Evolutionary conservation across 2,329 filamentous ascomycete species (phyloP).

Genomic region (Cladosporium sp.): DNA sequence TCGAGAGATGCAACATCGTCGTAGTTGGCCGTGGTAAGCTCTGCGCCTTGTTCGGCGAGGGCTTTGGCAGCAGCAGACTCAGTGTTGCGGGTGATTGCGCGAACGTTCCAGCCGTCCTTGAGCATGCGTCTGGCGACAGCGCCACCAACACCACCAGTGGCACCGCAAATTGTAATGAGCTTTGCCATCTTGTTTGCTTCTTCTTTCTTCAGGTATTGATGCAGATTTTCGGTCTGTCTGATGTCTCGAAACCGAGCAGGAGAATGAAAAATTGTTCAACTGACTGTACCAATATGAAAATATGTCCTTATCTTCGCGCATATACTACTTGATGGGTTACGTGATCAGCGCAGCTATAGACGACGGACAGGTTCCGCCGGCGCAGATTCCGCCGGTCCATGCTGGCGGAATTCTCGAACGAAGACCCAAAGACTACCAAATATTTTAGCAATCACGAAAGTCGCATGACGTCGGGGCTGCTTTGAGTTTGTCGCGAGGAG

Average conservation of each 20-base stretch:
- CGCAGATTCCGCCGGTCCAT: not conserved
- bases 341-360: not conserved
- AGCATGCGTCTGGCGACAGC: slow-evolving; percentile 20
- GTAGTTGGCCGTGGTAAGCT: slow-evolving; percentile 17
- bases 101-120: slow-evolving; percentile 22
- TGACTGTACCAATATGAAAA: not conserved
- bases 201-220: too few species aligned
- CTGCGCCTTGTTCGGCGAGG: slow-evolving; percentile 18
- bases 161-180: slow-evolving; percentile 9
- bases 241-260: too few species aligned
- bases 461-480: not conserved
- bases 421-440: not conserved
- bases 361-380: not conserved
- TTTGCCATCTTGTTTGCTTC: slow-evolving; percentile 11
- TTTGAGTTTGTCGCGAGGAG: not conserved
- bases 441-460: not conserved
- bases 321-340: not conserved
- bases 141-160: slow-evolving; percentile 20
- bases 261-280: not conserved
- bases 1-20: slow-evolving; percentile 17
- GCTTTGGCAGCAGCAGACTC: slow-evolving; percentile 20
- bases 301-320: not conserved
- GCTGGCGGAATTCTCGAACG: not conserved
- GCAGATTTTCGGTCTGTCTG: too few species aligned
- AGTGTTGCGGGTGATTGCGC: slow-evolving; percentile 24